Evolutionary conservation across 192 early-diverging fungal genomes (phyloP).

Genomic region (Jimgerdemannia flammicorona): DNA sequence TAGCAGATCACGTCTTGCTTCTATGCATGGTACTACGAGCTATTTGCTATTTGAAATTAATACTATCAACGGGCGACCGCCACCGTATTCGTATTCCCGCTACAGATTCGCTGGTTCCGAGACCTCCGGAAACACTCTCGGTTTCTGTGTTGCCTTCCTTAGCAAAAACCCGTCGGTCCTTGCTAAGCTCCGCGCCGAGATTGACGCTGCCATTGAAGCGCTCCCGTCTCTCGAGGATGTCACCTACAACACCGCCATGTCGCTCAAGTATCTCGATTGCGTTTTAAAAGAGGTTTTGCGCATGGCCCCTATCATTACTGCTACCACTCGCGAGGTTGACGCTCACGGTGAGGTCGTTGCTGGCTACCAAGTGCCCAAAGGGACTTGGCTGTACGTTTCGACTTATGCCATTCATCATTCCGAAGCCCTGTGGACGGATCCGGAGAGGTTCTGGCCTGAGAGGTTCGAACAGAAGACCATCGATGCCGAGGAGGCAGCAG

Average conservation of each 20-base stretch:
- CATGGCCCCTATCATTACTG: not conserved
- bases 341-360: not conserved
- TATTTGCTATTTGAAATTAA: not conserved
- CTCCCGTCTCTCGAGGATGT: not conserved
- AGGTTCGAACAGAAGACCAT: not conserved
- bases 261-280: not conserved
- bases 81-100: not conserved
- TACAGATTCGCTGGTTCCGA: not conserved
- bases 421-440: not conserved
- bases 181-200: not conserved
- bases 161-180: not conserved
- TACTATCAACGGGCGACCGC: not conserved
- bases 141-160: not conserved
- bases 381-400: not conserved
- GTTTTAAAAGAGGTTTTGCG: not conserved
- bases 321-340: not conserved
- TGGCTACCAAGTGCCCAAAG: not conserved
- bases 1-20: not conserved
- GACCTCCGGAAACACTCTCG: not conserved
- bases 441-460: not conserved
- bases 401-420: not conserved
- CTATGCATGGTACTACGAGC: not conserved
- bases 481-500: not conserved
- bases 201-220: not conserved
- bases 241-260: not conserved